phyloP scores from a whole-genome alignment of 2,329 filamentous ascomycete species.

The Daldinia sp. region DNA sequence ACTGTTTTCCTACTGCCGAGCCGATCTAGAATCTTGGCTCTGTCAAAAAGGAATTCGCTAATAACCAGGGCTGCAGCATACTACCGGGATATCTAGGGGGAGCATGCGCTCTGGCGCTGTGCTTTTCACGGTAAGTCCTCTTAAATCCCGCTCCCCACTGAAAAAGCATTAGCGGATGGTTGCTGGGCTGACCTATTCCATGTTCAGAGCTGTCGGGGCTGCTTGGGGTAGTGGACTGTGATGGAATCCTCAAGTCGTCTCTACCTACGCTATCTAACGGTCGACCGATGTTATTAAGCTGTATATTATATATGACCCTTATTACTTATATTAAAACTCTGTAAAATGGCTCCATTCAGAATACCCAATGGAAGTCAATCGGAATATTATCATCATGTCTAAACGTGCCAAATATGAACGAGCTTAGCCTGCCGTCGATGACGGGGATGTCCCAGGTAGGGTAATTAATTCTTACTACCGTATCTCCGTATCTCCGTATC shows the following conservation, averaged over 20 bases:
- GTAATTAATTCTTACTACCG: not conserved
- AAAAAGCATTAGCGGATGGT: not conserved
- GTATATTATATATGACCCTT: not conserved
- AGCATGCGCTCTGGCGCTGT: no score
- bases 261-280: not conserved
- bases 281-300: no score
- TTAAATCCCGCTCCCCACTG: not conserved
- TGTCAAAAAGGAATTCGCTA: not conserved
- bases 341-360: not conserved
- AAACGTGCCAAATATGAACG: not conserved
- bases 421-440: not conserved
- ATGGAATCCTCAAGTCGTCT: not conserved
- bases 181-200: not conserved
- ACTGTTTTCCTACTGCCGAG: not conserved
- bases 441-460: slow-evolving; percentile 6
- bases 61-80: not conserved
- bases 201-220: not conserved
- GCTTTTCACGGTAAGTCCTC: no score
- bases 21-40: not conserved
- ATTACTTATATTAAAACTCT: not conserved
- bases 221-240: not conserved
- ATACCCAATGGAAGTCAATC: slow-evolving; percentile 3
- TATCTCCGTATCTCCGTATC: not conserved
- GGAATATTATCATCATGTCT: not conserved
- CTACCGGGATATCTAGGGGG: not conserved